A percentile compares a stretch with the other conserved stretches of the same genome.
Evolutionary conservation across 352 stramenopile genomes (phyloP).

Genomic region (Globisporangium spiculum): DNA sequence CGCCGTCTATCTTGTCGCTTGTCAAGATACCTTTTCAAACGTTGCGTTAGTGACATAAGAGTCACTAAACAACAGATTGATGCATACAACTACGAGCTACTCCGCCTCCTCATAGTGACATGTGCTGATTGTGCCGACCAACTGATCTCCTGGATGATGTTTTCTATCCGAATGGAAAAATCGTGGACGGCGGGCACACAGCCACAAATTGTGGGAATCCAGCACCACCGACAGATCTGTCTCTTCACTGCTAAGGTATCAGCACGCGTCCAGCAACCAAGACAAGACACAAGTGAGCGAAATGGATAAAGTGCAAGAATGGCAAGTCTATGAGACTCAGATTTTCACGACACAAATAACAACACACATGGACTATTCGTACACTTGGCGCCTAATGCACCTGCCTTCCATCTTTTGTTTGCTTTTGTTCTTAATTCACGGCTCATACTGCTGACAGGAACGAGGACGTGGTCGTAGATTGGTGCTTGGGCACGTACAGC

Average conservation of each 20-base stretch:
- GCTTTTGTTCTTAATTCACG: background rate
- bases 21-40: no score
- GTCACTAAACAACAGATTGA: no score
- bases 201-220: background rate
- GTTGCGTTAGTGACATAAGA: background rate
- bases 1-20: background rate
- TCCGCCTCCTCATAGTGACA: background rate
- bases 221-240: background rate
- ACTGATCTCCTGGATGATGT: background rate
- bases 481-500: constrained; percentile 20
- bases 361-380: background rate
- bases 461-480: constrained; percentile 9
- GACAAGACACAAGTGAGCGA: background rate
- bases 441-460: constrained; percentile 6
- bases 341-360: background rate
- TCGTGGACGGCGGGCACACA: background rate
- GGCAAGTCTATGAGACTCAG: background rate
- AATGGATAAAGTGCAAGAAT: background rate
- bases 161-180: background rate
- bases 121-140: background rate
- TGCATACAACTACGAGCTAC: no score
- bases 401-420: background rate
- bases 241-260: background rate
- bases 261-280: background rate
- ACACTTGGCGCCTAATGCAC: background rate